A percentile compares a stretch with the other conserved stretches of the same genome.
Evolutionary conservation across 2,329 filamentous ascomycete species (phyloP).

Genomic region (Aspergillus neoniger): DNA sequence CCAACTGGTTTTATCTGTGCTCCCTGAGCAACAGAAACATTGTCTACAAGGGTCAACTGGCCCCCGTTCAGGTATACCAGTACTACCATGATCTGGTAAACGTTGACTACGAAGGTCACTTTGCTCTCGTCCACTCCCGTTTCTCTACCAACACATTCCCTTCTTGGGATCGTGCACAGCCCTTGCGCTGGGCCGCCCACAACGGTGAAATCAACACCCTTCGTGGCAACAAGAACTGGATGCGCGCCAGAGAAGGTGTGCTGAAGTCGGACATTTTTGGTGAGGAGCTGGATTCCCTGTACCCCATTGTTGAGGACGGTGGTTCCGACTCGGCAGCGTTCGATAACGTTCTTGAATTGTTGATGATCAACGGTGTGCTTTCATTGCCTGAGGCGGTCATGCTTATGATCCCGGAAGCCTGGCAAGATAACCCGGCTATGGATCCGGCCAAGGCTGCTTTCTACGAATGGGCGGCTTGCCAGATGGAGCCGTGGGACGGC

Average conservation of each 20-base stretch:
- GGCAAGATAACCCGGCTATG: slow-evolving; percentile 91
- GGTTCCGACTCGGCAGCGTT: slow-evolving; percentile 97
- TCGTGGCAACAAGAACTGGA: slow-evolving; percentile 99
- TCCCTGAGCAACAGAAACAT: slow-evolving; percentile 98
- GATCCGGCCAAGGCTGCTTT: slow-evolving; percentile 94
- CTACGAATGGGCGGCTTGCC: slow-evolving; percentile 97
- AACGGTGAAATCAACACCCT: slow-evolving; percentile 99
- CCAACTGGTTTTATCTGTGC: slow-evolving; percentile 99
- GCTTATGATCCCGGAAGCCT: slow-evolving; percentile 97
- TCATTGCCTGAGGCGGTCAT: slow-evolving; percentile 95
- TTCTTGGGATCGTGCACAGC: slow-evolving; percentile 96
- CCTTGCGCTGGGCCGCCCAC: slow-evolving; percentile 93
- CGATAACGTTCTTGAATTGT: slow-evolving; percentile 90
- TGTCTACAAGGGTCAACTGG: slow-evolving; percentile 96
- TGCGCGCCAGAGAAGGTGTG: slow-evolving; percentile 93
- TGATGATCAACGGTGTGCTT: slow-evolving; percentile 93
- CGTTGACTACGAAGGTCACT: slow-evolving; percentile 95
- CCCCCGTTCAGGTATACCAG: slow-evolving; percentile 92
- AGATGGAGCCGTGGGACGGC: slow-evolving; percentile 99
- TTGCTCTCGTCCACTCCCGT: slow-evolving; percentile 92
- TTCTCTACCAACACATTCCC: slow-evolving; percentile 99
- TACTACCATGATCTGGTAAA: slow-evolving; percentile 98
- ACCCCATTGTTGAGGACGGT: slow-evolving; percentile 94
- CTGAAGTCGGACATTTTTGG: slow-evolving; percentile 92
- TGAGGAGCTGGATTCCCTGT: slow-evolving; percentile 85